A percentile compares a stretch with the other conserved stretches of the same genome.
Conservation (phyloP, 179 eudicot genomes). For the Gypsophila paniculata region DNA sequence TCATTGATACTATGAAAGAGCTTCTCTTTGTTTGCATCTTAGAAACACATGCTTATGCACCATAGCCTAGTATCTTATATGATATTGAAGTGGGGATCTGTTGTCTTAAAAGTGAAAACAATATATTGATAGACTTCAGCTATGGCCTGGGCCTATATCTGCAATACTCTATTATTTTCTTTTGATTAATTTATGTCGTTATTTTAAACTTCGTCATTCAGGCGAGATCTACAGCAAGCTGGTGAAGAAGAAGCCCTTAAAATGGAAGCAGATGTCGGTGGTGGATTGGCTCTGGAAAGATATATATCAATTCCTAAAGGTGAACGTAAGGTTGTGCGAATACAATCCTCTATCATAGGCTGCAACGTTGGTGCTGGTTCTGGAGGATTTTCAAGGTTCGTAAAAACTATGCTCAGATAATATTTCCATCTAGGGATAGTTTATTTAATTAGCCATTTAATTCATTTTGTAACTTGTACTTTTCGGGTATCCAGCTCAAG, state of each 20-base stretch:
- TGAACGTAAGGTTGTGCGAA: slow-evolving; percentile 42
- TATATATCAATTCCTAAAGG: slow-evolving; percentile 55
- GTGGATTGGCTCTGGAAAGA: slow-evolving; percentile 67
- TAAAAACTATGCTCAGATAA: slow-evolving; percentile 6
- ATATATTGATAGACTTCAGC: too few species aligned
- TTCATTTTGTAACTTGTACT: not conserved
- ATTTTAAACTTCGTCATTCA: slow-evolving; percentile 24
- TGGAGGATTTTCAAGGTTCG: slow-evolving; percentile 93
- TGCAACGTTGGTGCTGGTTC: slow-evolving; percentile 96
- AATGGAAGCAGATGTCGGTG: slow-evolving; percentile 91
- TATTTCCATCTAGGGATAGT: not conserved
- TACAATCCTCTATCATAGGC: slow-evolving; percentile 71
- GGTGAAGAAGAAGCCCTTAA: slow-evolving; percentile 72
- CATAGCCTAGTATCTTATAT: slow-evolving; percentile 5
- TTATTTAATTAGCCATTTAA: not conserved
- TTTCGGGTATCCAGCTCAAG: not conserved
- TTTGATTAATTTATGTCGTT: not conserved
- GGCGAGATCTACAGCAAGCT: slow-evolving; percentile 84
- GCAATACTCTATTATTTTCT: not conserved
- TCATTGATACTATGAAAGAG: not conserved
- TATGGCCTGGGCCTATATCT: not conserved
- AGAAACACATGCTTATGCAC: not conserved
- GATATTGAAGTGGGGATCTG: not conserved
- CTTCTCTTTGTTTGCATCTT: not conserved
- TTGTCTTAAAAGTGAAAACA: not conserved